Conservation (phyloP, 192 early-diverging fungal genomes). For the Linnemannia schmuckeri region DNA sequence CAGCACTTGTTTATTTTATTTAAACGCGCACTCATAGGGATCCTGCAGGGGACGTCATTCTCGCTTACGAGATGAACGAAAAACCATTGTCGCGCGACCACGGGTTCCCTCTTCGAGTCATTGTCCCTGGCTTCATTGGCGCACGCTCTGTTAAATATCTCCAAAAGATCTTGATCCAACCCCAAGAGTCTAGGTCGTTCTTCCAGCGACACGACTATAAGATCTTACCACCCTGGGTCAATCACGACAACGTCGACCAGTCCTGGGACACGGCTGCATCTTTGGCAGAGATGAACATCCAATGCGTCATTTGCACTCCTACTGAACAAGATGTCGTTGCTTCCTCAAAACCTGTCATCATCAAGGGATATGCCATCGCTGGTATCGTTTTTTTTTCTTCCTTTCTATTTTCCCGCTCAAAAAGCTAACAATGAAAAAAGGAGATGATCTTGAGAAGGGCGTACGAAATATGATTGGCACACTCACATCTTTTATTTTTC, state of each 20-base stretch:
- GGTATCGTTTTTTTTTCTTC: neutral
- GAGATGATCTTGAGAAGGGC: neutral
- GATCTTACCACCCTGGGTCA: constrained; percentile 81
- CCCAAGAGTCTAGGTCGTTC: constrained; percentile 72
- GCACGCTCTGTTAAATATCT: constrained; percentile 93
- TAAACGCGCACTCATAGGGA: constrained; percentile 34
- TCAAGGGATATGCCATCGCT: constrained; percentile 82
- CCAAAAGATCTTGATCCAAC: constrained; percentile 71
- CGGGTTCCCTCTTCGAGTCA: constrained; percentile 85
- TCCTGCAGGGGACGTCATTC: constrained; percentile 71
- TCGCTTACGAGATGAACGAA: constrained; percentile 87
- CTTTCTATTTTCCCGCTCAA: too few relatives aligned
- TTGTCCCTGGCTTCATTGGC: constrained; percentile 91
- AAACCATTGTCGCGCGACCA: constrained; percentile 79
- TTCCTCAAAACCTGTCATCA: constrained; percentile 47
- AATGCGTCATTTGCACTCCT: constrained; percentile 80
- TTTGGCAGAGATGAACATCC: constrained; percentile 81
- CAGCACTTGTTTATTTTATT: neutral
- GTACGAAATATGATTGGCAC: neutral
- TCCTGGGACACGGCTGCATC: constrained; percentile 67
- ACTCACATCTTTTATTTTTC: neutral
- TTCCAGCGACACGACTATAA: constrained; percentile 88
- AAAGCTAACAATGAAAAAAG: constrained; percentile 1
- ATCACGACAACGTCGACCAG: constrained; percentile 35
- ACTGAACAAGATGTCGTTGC: constrained; percentile 60